Base-by-base conservation (phyloP, 2,329 filamentous ascomycete species). In the Ceratocystis albifundus region DNA sequence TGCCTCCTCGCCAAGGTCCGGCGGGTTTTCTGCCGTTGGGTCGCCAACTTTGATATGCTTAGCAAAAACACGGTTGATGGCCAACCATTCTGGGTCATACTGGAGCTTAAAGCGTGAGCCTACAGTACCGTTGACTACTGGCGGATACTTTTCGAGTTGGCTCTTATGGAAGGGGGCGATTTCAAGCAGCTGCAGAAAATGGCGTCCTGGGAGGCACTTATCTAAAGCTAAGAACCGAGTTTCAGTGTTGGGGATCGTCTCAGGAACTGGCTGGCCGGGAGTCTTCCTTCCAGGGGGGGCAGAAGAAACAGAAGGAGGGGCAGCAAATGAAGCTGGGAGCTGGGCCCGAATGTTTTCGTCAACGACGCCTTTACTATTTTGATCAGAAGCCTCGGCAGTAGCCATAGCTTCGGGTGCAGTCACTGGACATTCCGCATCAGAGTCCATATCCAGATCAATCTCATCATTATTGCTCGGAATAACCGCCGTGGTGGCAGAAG, bases 21-120 rank as follows among this genome's bases (percentile, higher is more conserved):
- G 74, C 0, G 87, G 80, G 0, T 82, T 75, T 48, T 76, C 74
- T 0, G 82, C 80, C 6, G 76, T 73, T 4, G 79, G 79, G 69
- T 87, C 79, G 67, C 89, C 88, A 46, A 93, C 77, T 1, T 77
- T 75, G 1, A 94, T 79, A 50, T 84, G 80, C 2, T 79, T 71
- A 50, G 88, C 84, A 72, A 97, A 95, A 6, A 86, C 87, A 53
- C 93, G 88, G 12, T 87, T 92, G 69, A 99, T 96, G 53, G 94
- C 88, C 6, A 99, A 85, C 93, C 93, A 99, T 77, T 99, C 94
- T 10, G 87, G 84, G 74, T 99, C 94, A 73, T 99, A 97, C 61
- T 85, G 78, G 0, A 96, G 80, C 10, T 77, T 79, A 70, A 84
- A 82, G 0, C 85, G 84, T 70, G 84, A 82, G 0, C 84, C 84